Evolutionary conservation across 305 asterid genomes (phyloP), one percentile per base, ranked within the genome.

Genomic region (Nicotiana rustica): DNA sequence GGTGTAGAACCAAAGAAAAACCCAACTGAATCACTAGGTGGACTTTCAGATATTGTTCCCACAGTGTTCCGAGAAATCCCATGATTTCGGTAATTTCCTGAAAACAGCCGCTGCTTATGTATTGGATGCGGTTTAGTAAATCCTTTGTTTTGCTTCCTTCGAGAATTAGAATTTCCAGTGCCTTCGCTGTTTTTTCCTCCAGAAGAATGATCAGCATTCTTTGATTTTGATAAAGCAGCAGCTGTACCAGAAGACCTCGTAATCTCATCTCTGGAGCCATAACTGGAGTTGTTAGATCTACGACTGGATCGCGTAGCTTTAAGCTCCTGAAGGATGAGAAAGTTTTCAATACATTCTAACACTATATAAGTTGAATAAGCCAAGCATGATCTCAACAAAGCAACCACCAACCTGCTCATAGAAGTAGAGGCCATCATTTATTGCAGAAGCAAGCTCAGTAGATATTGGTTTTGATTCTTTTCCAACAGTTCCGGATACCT

Each of bases 1-100:
- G 97, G 97, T 56, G 99, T 94, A 83, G 97, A 91, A 76, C 97
- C 95, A 92, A 96, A 94, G 95, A 92, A 96, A 90, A 96, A 94
- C 17, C 98, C 99, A 81, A 96, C 90, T 29, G 97, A 90, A 89
- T 91, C 94, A 86, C 90, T 89, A 75, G 97, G 93, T n/a, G 98
- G 96, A 88, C 98, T 96, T 86, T 92, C 98, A 67, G 95, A 87
- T 80, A 86, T 60, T 64, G 84, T 82, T 77, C 91, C 92, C 60
- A 67, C 71, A 81, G 92, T 79, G 84, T 82, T 92, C 83, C 86
- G 87, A 82, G 81, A 85, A 88, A 87, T 88, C 77, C 90, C 94
- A 85, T 90, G 94, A 87, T 82, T 89, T 83, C 84, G 88, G 44
- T 85, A 82, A 88, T 87, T 91, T 64, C 92, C 91, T 77, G 89